phyloP scores from a whole-genome alignment of 176 grass and related monocot genomes.

The Triticum timopheevii region DNA sequence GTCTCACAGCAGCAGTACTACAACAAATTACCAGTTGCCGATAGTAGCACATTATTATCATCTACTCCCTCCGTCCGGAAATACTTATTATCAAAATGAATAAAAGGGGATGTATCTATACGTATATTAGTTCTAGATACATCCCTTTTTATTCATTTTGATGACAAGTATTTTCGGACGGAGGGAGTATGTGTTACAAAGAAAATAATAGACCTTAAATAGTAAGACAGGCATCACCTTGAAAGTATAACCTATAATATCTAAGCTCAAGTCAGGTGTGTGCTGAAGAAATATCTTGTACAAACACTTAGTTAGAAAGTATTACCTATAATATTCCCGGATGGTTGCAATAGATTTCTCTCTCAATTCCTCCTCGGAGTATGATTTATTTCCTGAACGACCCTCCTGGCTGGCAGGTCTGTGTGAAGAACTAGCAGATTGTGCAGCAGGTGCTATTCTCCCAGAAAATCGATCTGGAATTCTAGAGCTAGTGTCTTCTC shows the following conservation, averaged over 20 bases:
- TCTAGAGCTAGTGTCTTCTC: constrained; percentile 43
- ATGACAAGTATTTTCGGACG: too few species aligned
- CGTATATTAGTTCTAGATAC: too few species aligned
- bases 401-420: constrained; percentile 49
- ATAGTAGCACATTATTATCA: constrained; percentile 10
- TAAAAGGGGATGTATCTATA: too few species aligned
- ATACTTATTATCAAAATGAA: too few species aligned
- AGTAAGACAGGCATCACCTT: not conserved
- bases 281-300: not conserved
- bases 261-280: not conserved
- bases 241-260: not conserved
- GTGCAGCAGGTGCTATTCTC: constrained; percentile 34
- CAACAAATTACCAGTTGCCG: not conserved
- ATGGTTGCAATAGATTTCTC: constrained; percentile 84
- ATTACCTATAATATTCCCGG: constrained; percentile 87
- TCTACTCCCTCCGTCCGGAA: not conserved
- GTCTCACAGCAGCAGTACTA: not conserved
- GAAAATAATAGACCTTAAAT: not conserved
- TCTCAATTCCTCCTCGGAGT: constrained; percentile 55
- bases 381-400: constrained; percentile 50
- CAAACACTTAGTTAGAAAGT: constrained; percentile 1
- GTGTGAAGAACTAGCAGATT: constrained; percentile 51
- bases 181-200: not conserved
- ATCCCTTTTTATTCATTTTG: too few species aligned
- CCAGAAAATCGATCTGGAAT: constrained; percentile 42